Conservation (phyloP, 257 asterid genomes). For the Solanum raphanifolium region DNA sequence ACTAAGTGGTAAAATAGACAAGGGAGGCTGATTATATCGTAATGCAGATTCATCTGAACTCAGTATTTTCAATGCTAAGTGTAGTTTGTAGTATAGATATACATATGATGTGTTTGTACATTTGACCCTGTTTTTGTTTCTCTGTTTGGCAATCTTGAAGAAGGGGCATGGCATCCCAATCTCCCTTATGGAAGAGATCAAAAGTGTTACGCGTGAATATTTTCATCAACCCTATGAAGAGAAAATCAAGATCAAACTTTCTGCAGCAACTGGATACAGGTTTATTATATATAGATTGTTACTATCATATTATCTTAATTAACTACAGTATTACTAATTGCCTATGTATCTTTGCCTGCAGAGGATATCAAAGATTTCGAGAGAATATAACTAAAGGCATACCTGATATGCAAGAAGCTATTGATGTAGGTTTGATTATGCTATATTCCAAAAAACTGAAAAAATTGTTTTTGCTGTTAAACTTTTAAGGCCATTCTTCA, state of each 20-base stretch:
- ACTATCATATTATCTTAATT: background rate
- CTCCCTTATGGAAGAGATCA: constrained; percentile 46
- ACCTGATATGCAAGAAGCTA: constrained; percentile 93
- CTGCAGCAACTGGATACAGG: constrained; percentile 80
- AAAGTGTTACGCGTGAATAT: constrained; percentile 39
- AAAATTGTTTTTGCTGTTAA: background rate
- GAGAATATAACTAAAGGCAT: constrained; percentile 72
- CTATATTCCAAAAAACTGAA: too few species aligned
- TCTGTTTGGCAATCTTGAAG: constrained; percentile 23
- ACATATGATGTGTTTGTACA: background rate
- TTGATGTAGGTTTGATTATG: constrained; percentile 52
- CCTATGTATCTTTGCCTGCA: constrained; percentile 18
- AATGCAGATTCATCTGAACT: background rate
- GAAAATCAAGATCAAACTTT: constrained; percentile 70
- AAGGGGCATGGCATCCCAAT: constrained; percentile 84
- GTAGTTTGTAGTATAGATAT: background rate
- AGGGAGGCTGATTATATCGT: background rate
- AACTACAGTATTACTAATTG: background rate
- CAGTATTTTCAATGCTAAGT: background rate
- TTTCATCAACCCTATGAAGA: constrained; percentile 71
- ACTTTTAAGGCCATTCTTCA: background rate
- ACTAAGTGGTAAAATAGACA: background rate
- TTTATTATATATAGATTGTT: constrained; percentile 3
- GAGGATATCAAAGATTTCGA: constrained; percentile 81
- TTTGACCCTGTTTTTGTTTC: background rate